A percentile compares a stretch with the other conserved stretches of the same genome.
Evolutionary conservation across 139 green algal genomes (phyloP).

Genomic region (Chlamydomonas incerta): DNA sequence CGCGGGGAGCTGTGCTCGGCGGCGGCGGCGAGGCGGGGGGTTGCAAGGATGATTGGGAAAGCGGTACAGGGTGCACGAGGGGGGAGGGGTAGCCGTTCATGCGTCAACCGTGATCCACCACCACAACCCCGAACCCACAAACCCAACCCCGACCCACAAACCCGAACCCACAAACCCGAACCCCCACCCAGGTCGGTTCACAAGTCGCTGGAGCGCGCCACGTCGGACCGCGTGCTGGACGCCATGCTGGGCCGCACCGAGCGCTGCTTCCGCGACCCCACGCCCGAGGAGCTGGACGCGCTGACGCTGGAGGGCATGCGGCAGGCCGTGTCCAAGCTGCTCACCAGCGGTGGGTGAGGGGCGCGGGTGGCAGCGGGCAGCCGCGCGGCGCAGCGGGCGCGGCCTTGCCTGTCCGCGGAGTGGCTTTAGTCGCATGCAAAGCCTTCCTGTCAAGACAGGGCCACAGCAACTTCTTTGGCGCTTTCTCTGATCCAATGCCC

Average conservation of each 20-base stretch:
- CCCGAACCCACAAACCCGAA: no score
- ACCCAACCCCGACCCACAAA: no score
- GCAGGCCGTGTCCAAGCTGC: conserved; percentile 73
- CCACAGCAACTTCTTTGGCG: no score
- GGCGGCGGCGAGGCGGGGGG: no score
- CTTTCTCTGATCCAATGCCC: no score
- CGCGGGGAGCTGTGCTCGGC: no score
- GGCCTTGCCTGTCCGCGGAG: no score
- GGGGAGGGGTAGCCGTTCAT: not conserved
- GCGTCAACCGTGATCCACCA: not conserved
- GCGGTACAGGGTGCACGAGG: no score
- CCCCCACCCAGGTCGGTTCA: conserved; percentile 64
- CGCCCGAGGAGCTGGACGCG: conserved; percentile 84
- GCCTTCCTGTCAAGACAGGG: no score
- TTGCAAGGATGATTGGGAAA: no score
- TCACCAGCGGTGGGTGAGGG: conserved; percentile 71
- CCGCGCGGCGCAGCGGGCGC: no score
- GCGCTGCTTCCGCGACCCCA: conserved; percentile 86
- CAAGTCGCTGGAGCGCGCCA: conserved; percentile 93
- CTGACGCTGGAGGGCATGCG: conserved; percentile 86
- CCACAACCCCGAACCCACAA: not conserved
- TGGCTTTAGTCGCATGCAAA: no score
- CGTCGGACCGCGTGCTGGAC: conserved; percentile 82
- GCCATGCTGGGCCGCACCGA: conserved; percentile 87
- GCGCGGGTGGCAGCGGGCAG: not conserved